Percentiles rank a stretch among this genome's conserved stretches.
Conservation (phyloP, 805 yeast species). For the Lipomyces spencermartinsiae region DNA sequence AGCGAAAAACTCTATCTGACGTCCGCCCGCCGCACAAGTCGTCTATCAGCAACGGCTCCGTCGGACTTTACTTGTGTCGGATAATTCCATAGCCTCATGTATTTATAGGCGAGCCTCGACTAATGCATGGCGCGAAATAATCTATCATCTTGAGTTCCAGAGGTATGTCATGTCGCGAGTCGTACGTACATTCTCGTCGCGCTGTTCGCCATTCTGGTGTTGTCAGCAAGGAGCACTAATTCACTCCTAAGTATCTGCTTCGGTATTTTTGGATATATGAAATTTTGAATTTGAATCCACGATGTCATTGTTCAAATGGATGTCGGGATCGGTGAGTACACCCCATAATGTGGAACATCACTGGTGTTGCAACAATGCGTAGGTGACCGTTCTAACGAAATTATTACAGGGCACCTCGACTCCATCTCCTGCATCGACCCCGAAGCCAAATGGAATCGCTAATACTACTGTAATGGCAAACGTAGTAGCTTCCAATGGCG, state of each 20-base stretch:
- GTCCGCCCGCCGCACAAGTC: no score
- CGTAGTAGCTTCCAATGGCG: not conserved
- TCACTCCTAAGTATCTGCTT: not conserved
- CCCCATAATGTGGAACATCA: not conserved
- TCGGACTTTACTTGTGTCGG: no score
- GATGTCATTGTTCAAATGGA: constrained; percentile 8
- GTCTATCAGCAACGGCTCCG: no score
- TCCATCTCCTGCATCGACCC: not conserved
- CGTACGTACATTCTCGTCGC: not conserved
- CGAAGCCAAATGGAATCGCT: not conserved
- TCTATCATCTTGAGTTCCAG: no score
- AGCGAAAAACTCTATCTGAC: no score
- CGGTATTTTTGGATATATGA: not conserved
- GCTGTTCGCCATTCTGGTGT: not conserved
- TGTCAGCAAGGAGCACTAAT: not conserved
- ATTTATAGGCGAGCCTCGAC: not conserved
- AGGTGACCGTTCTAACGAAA: not conserved
- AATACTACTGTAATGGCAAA: not conserved
- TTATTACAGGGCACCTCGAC: not conserved
- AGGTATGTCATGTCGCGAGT: not conserved
- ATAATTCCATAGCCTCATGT: not conserved
- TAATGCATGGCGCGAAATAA: not conserved
- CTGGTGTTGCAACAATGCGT: not conserved
- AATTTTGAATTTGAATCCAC: not conserved
- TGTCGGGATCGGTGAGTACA: constrained; percentile 8